Evolutionary conservation across 2,329 filamentous ascomycete genomes (phyloP), one percentile per base, ranked within the genome.

Genomic region (Colletotrichum musae): DNA sequence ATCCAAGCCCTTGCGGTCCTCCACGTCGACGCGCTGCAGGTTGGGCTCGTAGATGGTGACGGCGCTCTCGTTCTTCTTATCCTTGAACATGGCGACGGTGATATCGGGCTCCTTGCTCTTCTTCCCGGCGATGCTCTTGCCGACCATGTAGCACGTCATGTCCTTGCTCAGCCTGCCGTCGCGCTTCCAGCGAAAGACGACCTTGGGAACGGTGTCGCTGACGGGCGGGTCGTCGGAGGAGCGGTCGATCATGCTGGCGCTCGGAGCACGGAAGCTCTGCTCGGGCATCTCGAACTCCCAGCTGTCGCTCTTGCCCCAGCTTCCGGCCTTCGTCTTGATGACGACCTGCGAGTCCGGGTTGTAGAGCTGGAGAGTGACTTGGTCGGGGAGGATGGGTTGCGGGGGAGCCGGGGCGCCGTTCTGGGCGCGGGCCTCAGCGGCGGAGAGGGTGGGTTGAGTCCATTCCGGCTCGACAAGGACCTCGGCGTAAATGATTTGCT

Each of bases 231-330:
- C 71, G 80, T 85, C 58, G 0, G 91, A 88, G 73, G 91, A 91
- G 57, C 91, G 89, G 77, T 98, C 96, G 52, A 99, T 84, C 57
- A 88, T 88, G 47, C 94, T 96, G 1, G 87, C 84, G 13, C 93
- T 97, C 0, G 96, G 96, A 63, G 91, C 85, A 36, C 92, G 89
- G 79, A 99, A 99, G 28, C 91, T 93, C 69, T 91, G 91, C 76
- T 95, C 90, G 0, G 96, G 96, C 81, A 99, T 91, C 79, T 95
- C 93, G 80, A 99, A 98, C 72, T 96, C 94, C 92, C 95, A 99
- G 62, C 89, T 89, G 60, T 94, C 90, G 15, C 90, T 91, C 70
- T 90, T 92, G 71, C 92, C 94, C 92, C 94, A 97, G 70, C 91
- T 91, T 41, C 93, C 92, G 48, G 91, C 87, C 73, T 92, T 89